Conservation (phyloP, 2,329 filamentous ascomycete genomes). For the Xylariaceae sp. region DNA sequence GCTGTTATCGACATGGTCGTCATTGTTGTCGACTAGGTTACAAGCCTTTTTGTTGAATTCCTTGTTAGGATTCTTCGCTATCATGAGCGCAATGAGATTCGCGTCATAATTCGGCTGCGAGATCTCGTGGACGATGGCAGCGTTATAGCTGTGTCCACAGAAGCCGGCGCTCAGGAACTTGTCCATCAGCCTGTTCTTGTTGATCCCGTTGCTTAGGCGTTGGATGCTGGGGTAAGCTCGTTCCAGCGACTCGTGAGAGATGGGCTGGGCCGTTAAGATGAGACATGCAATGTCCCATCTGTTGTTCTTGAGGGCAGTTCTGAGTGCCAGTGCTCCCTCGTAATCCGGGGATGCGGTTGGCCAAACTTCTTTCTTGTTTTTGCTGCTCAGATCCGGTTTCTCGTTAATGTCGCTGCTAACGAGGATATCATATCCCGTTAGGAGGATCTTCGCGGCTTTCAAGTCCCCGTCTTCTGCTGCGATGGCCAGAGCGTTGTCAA, state of each 20-base stretch:
- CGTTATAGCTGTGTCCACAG: constrained; percentile 33
- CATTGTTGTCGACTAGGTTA: too few species aligned
- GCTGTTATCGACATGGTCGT: too few species aligned
- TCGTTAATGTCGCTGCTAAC: constrained; percentile 34
- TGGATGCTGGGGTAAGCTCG: constrained; percentile 45
- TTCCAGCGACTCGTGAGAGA: constrained; percentile 43
- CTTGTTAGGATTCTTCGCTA: too few species aligned
- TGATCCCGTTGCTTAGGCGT: constrained; percentile 35
- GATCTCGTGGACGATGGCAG: too few species aligned
- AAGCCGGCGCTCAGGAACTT: constrained; percentile 47
- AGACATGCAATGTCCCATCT: constrained; percentile 41
- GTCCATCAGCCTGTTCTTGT: constrained; percentile 46
- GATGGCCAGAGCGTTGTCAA: constrained; percentile 48
- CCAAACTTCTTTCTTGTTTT: constrained; percentile 22
- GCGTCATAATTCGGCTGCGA: too few species aligned
- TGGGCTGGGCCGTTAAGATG: constrained; percentile 43
- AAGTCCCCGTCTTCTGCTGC: constrained; percentile 45
- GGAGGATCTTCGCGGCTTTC: constrained; percentile 44
- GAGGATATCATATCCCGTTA: constrained; percentile 36
- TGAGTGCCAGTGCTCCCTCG: constrained; percentile 47
- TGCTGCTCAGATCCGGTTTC: constrained; percentile 26
- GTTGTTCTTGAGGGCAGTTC: constrained; percentile 43
- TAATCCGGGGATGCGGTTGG: constrained; percentile 49
- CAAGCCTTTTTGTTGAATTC: too few species aligned
- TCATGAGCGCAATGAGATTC: too few species aligned